These are phyloP conservation scores for Beauveria sp. DNA, from an alignment of 2,329 filamentous ascomycete species.

Conservation along the genomic window DNA sequence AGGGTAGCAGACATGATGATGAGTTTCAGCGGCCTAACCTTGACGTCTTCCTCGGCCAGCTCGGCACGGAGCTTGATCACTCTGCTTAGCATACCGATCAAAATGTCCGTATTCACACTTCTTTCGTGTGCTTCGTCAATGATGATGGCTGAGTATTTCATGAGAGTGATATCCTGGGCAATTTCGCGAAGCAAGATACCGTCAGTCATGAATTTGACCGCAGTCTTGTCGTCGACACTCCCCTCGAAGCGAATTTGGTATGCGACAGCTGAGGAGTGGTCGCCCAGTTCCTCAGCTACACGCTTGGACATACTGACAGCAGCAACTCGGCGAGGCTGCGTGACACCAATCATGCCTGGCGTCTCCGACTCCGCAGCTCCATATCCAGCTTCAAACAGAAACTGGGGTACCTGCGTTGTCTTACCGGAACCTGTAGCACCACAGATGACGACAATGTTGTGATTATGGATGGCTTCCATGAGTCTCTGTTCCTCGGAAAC, in stretches of 20 bases:
- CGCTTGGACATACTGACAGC: slow-evolving; percentile 95
- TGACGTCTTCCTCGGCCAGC: slow-evolving; percentile 63
- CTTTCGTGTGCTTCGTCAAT: slow-evolving; percentile 97
- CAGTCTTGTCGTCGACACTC: slow-evolving; percentile 69
- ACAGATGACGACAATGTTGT: slow-evolving; percentile 84
- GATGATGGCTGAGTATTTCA: slow-evolving; percentile 86
- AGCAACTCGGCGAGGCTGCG: slow-evolving; percentile 88
- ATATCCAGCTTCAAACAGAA: slow-evolving; percentile 89
- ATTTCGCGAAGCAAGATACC: slow-evolving; percentile 91
- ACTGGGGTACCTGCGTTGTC: slow-evolving; percentile 95
- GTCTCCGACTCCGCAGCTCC: slow-evolving; percentile 70
- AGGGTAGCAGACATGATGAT: slow-evolving; percentile 98
- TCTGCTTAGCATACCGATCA: slow-evolving; percentile 94
- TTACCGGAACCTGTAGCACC: slow-evolving; percentile 96
- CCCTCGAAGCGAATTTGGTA: slow-evolving; percentile 96
- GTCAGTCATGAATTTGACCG: slow-evolving; percentile 98
- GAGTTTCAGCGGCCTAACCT: slow-evolving; percentile 74
- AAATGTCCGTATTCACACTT: slow-evolving; percentile 93
- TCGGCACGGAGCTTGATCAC: slow-evolving; percentile 78
- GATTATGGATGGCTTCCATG: slow-evolving; percentile 94
- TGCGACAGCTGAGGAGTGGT: slow-evolving; percentile 68
- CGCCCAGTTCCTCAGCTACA: slow-evolving; percentile 76
- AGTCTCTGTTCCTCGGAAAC: slow-evolving; percentile 94
- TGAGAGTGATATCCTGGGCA: slow-evolving; percentile 77
- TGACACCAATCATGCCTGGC: slow-evolving; percentile 88